These are phyloP conservation scores for Groenewaldozyma auringiensis DNA, from an alignment of 1,139 yeast species.

Conservation along the genomic window DNA sequence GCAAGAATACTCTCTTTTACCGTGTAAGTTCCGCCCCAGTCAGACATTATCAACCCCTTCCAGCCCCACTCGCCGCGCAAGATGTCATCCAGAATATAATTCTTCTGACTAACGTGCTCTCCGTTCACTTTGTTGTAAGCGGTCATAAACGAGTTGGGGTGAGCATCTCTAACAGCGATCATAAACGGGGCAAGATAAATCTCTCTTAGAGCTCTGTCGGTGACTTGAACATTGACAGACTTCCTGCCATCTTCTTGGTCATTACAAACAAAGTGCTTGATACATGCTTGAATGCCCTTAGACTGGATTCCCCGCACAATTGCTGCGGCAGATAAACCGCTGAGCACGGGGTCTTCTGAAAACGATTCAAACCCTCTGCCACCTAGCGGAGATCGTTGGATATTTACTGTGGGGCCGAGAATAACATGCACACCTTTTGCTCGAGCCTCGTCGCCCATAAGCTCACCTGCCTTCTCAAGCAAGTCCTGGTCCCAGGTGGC, in stretches of 20 bases:
- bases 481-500: constrained; percentile 40
- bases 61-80: constrained; percentile 58
- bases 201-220: constrained; percentile 58
- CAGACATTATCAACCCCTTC: constrained; percentile 60
- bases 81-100: constrained; percentile 47
- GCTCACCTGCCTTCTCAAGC: constrained; percentile 42
- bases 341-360: constrained; percentile 56
- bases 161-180: constrained; percentile 47
- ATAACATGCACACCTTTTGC: constrained; percentile 54
- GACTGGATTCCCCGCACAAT: constrained; percentile 53
- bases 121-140: constrained; percentile 54
- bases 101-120: constrained; percentile 54
- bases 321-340: constrained; percentile 48
- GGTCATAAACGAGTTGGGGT: constrained; percentile 57
- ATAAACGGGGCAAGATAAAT: constrained; percentile 62
- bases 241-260: constrained; percentile 64
- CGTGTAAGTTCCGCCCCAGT: constrained; percentile 53
- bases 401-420: constrained; percentile 53
- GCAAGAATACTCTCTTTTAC: constrained; percentile 52
- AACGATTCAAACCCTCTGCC: constrained; percentile 65
- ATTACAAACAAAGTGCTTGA: constrained; percentile 50
- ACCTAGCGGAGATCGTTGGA: constrained; percentile 41
- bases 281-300: constrained; percentile 50
- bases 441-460: constrained; percentile 50
- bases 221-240: constrained; percentile 47